Evolutionary conservation across 2,329 filamentous ascomycete species (phyloP).

Genomic region (Pseudocercospora musae): DNA sequence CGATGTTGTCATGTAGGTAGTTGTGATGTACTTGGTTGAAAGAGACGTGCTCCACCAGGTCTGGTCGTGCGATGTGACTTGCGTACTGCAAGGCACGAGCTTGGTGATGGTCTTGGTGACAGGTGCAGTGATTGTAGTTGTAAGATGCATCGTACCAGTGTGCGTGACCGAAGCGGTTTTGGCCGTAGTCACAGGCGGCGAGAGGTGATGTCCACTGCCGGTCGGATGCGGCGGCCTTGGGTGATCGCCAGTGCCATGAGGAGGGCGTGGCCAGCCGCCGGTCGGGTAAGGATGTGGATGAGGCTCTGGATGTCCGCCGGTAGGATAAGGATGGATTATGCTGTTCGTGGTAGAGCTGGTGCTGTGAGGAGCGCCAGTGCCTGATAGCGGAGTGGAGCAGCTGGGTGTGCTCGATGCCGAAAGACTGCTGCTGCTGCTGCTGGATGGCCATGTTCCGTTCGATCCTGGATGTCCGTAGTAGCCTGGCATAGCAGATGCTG

Average conservation of each 20-base stretch:
- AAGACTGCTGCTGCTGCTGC: not conserved
- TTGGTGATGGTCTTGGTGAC: constrained; percentile 7
- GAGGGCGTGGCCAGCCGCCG: not conserved
- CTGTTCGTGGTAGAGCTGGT: constrained; percentile 21
- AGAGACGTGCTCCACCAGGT: constrained; percentile 12
- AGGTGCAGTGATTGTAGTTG: constrained; percentile 1
- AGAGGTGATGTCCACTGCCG: not conserved
- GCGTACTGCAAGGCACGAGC: constrained; percentile 8
- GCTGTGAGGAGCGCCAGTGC: not conserved
- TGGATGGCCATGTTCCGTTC: not conserved
- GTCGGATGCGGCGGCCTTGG: not conserved
- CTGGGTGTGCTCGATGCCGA: not conserved
- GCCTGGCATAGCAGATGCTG: not conserved
- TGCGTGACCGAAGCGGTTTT: not conserved
- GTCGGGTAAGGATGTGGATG: constrained; percentile 2
- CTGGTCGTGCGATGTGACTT: constrained; percentile 9
- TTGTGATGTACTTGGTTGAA: constrained; percentile 2
- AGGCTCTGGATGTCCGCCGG: not conserved
- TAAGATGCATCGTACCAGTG: not conserved
- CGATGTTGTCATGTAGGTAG: constrained; percentile 6
- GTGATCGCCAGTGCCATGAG: not conserved
- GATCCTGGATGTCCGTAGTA: not conserved
- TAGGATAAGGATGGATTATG: not conserved
- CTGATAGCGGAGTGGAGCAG: not conserved
- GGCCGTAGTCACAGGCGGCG: not conserved